Base-by-base conservation (phyloP, 2,329 filamentous ascomycete species). In the Ophiostoma piceae region DNA sequence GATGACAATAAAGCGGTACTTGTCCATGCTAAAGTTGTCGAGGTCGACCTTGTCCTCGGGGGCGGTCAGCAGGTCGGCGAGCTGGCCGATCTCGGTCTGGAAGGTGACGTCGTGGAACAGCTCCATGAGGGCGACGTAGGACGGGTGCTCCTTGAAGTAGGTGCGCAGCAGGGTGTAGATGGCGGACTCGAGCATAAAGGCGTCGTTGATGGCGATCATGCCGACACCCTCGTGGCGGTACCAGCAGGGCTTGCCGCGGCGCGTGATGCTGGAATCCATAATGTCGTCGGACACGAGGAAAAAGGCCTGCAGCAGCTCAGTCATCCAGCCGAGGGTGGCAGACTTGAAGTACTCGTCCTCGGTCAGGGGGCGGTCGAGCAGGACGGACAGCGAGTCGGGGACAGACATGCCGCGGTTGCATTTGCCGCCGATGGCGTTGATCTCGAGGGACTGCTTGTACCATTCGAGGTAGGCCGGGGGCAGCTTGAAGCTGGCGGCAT, bases 371-470 rank as follows among this genome's bases (percentile, higher is more conserved):
- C 87, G 83, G 74, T 80, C 84, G 77, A 94, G 87, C 73, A 98
- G 88, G 76, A 95, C 84, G 74, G 92, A 90, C 74, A 90, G 89
- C 66, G 93, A 95, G 82, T 99, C 95, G 74, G 95, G 90, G 72
- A 98, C 94, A 66, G 94, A 98, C 88, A 99, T 96, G 82, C 95
- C 95, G 77, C 95, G 92, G 84, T 99, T 99, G 84, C 94, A 97
- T 85, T 99, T 99, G 78, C 95, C 95, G 75, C 95, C 95, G 69
- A 95, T 83, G 7, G 92, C 88, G 82, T 99, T 99, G 82, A 88
- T 85, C 78, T 94, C 87, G 76, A 98, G 86, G 72, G 86, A 90
- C 92, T 97, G 87, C 80, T 92, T 89, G 81, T 92, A 94, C 94
- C 94, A 98, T 76, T 92, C 85, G 71, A 94, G 81, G 72, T 93